Evolutionary conservation across 2,329 filamentous ascomycete genomes (phyloP), one percentile per base, ranked within the genome.

Genomic region (Huntiella decipiens): DNA sequence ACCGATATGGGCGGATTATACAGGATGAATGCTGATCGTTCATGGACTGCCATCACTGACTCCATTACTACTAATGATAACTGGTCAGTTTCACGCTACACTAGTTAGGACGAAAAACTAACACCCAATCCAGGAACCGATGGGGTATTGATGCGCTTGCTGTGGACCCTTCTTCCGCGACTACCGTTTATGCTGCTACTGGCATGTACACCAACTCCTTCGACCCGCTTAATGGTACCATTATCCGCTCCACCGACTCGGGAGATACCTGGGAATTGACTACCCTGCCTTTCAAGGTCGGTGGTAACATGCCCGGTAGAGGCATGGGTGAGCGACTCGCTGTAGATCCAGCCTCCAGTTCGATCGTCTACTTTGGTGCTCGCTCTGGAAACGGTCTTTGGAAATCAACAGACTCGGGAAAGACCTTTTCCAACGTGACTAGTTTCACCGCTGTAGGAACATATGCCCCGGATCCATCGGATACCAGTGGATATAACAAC

Each of bases 231-330:
- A 62, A 66, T 4, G 71, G 71, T 5, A 61, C 67, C 5, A 73
- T 76, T 34, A 63, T 73, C 31, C 64, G 66, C 22, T 73, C 68
- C 6, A 66, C 62, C 6, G 70, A 77, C 52, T 61, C 65, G 52
- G 73, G 73, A 1, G 57, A 56, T 3, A 73, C 71, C 1, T 76
- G 70, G 67, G 53, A 59, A 1, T 59, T 62, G 15, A 65, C 67
- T 0, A 58, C 60, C 4, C 60, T 76, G 0, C 62, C 68, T 2
- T 76, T 76, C 61, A 76, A 76, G 54, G 68, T 74, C 39, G 72
- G 72, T 5, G 72, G 72, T 0, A 76, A 76, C 54, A 75, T 74
- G 70, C 71, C 72, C 5, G 73, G 73, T 2, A 66, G 73, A 22
- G 73, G 73, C 5, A 68, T 67, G 56, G 73, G 73, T 12, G 73